phyloP scores from a whole-genome alignment of 805 yeast species.

The Candida odintsovae region DNA sequence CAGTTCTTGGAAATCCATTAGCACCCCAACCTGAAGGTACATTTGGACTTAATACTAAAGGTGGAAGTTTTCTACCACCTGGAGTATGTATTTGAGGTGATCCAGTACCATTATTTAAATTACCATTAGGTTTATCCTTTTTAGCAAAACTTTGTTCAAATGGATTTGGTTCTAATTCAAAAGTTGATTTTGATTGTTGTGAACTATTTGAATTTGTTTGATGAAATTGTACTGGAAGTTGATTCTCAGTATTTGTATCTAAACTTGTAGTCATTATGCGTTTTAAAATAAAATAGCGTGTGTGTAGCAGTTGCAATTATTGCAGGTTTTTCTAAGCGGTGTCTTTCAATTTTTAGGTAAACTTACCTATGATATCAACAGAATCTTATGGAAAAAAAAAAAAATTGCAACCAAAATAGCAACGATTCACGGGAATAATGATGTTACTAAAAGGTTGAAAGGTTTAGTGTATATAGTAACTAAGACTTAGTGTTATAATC shows the following conservation, averaged over 20 bases:
- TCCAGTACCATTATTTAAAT: slow-evolving; percentile 19
- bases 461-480: too few relatives aligned
- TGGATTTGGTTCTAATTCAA: slow-evolving; percentile 89
- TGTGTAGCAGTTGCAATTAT: too few relatives aligned
- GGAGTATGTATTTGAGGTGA: slow-evolving; percentile 50
- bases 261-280: background rate
- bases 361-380: background rate
- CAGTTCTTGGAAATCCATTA: slow-evolving; percentile 35
- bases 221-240: background rate
- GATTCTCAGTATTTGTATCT: background rate
- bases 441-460: background rate
- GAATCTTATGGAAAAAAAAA: background rate
- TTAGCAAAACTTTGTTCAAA: slow-evolving; percentile 92
- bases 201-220: background rate
- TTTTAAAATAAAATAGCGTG: too few relatives aligned
- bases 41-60: slow-evolving; percentile 28
- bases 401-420: background rate
- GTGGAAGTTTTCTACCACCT: slow-evolving; percentile 52
- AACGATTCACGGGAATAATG: background rate
- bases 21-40: slow-evolving; percentile 20
- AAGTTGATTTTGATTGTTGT: slow-evolving; percentile 28
- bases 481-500: too few relatives aligned
- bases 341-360: too few relatives aligned
- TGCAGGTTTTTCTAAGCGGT: too few relatives aligned
- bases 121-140: slow-evolving; percentile 30